These are phyloP conservation scores for Dipteronia dyeriana DNA, from an alignment of 345 rosid species.

Conservation along the genomic window DNA sequence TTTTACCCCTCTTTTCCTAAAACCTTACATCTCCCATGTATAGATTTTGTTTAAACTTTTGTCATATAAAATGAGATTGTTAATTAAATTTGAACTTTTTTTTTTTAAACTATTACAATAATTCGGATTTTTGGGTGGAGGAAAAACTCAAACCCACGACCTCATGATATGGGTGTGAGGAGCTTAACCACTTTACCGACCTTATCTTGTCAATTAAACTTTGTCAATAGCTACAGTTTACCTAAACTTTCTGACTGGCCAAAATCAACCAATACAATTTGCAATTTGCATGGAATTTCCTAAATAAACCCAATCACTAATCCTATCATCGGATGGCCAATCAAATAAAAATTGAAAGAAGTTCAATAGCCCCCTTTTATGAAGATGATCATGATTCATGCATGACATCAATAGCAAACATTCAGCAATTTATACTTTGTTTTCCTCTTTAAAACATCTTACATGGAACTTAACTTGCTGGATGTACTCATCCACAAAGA, in stretches of 20 bases:
- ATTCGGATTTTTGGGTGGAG: too few species aligned
- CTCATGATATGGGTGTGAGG: too few species aligned
- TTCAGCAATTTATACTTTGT: neutral
- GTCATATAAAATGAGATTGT: too few species aligned
- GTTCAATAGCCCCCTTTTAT: neutral
- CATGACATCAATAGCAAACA: neutral
- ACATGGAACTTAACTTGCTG: neutral
- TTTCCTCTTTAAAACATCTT: neutral
- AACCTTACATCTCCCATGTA: too few species aligned
- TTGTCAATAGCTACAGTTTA: too few species aligned
- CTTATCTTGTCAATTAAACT: too few species aligned
- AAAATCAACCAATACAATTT: neutral
- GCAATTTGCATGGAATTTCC: neutral
- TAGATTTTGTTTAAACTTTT: too few species aligned
- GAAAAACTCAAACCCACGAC: too few species aligned
- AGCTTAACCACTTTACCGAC: too few species aligned
- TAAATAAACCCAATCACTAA: neutral
- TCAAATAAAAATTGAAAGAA: neutral
- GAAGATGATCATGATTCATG: neutral
- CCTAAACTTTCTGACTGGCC: neutral
- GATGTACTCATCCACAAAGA: conserved; percentile 2
- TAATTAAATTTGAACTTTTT: too few species aligned
- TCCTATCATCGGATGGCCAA: neutral
- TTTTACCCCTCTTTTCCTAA: too few species aligned
- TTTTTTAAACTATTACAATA: too few species aligned